phyloP scores from a whole-genome alignment of 768 basidiomycete species.

The Boletus reticuloceps region DNA sequence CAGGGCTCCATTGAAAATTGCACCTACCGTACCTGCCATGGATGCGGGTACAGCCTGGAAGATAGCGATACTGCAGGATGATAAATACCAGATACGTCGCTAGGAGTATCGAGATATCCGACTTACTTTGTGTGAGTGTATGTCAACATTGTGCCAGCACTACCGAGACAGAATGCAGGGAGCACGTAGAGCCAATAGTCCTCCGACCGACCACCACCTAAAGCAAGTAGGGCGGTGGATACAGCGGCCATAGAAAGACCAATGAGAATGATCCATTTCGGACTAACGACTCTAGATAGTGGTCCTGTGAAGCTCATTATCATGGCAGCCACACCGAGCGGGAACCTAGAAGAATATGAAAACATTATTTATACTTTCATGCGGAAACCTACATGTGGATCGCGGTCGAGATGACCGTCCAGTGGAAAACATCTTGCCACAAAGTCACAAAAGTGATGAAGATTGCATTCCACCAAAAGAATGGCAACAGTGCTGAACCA shows the following conservation, averaged over 20 bases:
- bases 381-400: slow-evolving; percentile 35
- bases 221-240: slow-evolving; percentile 41
- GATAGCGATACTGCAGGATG: slow-evolving; percentile 42
- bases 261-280: slow-evolving; percentile 46
- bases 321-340: slow-evolving; percentile 40
- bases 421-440: slow-evolving; percentile 43
- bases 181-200: slow-evolving; percentile 49
- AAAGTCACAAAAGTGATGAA: slow-evolving; percentile 35
- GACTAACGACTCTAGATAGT: slow-evolving; percentile 34
- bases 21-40: slow-evolving; percentile 54
- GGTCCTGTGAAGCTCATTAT: slow-evolving; percentile 38
- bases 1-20: slow-evolving; percentile 53
- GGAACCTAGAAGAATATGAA: slow-evolving; percentile 31
- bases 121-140: slow-evolving; percentile 51
- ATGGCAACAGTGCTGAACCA: slow-evolving; percentile 37
- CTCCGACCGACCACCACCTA: slow-evolving; percentile 38
- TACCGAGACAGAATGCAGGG: slow-evolving; percentile 49
- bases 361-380: neutral
- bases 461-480: slow-evolving; percentile 40
- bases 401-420: slow-evolving; percentile 39
- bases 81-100: neutral
- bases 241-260: slow-evolving; percentile 39
- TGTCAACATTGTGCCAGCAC: slow-evolving; percentile 43
- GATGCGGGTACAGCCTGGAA: slow-evolving; percentile 46
- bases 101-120: neutral